Percentiles rank a stretch among this genome's conserved stretches.
Conservation (phyloP, 2,329 filamentous ascomycete species). For the Pestalotiopsis sp. region DNA sequence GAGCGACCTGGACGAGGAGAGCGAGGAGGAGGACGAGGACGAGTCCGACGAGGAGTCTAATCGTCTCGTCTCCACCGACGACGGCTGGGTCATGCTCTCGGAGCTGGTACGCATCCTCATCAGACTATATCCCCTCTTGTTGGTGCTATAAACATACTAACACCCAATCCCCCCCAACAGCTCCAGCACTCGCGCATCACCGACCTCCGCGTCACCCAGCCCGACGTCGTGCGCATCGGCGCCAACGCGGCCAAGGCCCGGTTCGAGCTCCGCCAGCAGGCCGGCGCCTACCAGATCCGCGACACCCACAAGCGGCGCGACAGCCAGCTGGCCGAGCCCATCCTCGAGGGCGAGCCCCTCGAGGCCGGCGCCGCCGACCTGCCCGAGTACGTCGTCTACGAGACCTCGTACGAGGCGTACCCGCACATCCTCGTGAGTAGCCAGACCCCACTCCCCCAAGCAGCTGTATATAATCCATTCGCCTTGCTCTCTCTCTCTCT, state of each 20-base stretch:
- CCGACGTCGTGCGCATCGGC: constrained; percentile 35
- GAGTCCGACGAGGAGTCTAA: constrained; percentile 28
- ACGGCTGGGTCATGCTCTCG: constrained; percentile 42
- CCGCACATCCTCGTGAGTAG: constrained; percentile 35
- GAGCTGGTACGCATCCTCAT: constrained; percentile 36
- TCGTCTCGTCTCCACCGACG: constrained; percentile 35
- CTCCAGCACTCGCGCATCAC: constrained; percentile 36
- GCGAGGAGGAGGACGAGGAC: constrained; percentile 35
- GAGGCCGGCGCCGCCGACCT: constrained; percentile 34
- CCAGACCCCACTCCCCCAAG: too few relatives aligned
- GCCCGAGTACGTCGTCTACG: constrained; percentile 44
- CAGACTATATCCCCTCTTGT: not conserved
- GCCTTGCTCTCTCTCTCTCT: too few relatives aligned
- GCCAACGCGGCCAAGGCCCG: constrained; percentile 38
- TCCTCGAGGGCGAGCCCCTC: constrained; percentile 32
- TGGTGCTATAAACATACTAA: not conserved
- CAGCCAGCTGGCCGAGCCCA: constrained; percentile 20
- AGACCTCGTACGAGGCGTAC: constrained; percentile 46
- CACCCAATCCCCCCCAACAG: constrained; percentile 21
- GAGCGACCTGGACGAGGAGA: constrained; percentile 18
- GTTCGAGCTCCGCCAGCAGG: constrained; percentile 32
- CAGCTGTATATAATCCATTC: too few relatives aligned
- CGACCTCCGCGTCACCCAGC: constrained; percentile 34
- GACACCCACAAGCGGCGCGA: constrained; percentile 28
- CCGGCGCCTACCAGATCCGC: constrained; percentile 36